Conservation (phyloP, 2,329 filamentous ascomycete species). For the Pseudogymnoascus sp. region DNA sequence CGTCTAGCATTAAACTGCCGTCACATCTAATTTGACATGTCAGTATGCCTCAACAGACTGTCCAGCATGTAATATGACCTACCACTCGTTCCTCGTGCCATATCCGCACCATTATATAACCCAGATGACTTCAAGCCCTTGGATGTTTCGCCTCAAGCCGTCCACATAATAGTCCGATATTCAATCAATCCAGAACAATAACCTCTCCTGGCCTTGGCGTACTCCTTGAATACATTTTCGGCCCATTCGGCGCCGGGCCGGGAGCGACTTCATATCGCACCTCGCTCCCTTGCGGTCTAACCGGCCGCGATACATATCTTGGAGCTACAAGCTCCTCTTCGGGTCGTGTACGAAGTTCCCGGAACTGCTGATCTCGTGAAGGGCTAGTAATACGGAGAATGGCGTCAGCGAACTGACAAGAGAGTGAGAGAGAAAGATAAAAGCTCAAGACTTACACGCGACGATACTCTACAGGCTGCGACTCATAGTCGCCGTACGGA, state of each 20-base stretch:
- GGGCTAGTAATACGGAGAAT: neutral
- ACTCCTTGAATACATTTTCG: neutral
- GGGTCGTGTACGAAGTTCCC: neutral
- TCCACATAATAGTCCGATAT: neutral
- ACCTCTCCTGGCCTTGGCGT: neutral
- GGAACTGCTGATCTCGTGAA: neutral
- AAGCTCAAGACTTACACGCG: neutral
- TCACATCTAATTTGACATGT: neutral
- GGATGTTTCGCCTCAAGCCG: neutral
- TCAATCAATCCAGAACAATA: slow-evolving; percentile 8
- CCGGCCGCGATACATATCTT: neutral
- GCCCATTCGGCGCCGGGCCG: neutral
- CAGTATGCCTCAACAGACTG: neutral
- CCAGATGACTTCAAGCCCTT: neutral
- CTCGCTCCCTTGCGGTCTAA: neutral
- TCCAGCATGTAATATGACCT: neutral
- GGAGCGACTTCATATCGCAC: neutral
- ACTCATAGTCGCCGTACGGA: neutral
- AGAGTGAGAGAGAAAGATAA: neutral
- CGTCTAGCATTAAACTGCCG: neutral
- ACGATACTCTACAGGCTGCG: slow-evolving; percentile 5
- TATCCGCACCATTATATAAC: neutral
- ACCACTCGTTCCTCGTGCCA: neutral
- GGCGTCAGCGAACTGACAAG: neutral
- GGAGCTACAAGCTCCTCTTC: neutral